A percentile compares a stretch with the other conserved stretches of the same genome.
Evolutionary conservation across 495 filamentous ascomycete genomes (phyloP).

Genomic region (Neurospora pannonica): DNA sequence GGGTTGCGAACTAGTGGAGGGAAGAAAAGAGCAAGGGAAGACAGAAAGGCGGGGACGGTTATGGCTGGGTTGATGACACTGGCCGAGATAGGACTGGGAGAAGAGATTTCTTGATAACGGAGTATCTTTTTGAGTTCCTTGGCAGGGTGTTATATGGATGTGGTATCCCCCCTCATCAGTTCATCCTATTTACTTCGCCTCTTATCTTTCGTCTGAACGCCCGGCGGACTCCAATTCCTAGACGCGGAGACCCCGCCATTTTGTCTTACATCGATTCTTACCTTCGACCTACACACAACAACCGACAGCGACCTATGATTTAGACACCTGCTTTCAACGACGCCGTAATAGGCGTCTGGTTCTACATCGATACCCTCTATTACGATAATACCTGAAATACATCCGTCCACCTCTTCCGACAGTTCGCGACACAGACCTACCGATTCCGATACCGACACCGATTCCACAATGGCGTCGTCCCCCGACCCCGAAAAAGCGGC

Average conservation of each 20-base stretch:
- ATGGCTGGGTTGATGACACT: not conserved
- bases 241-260: not conserved
- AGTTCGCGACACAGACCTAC: too few relatives aligned
- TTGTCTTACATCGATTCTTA: not conserved
- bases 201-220: not conserved
- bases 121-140: too few relatives aligned
- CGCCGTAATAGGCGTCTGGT: not conserved
- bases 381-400: not conserved
- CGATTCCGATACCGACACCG: not conserved
- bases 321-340: not conserved
- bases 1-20: not conserved
- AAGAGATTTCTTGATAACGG: not conserved
- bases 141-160: not conserved
- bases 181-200: not conserved
- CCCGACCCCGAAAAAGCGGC: conserved; percentile 6
- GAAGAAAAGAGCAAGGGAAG: not conserved
- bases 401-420: not conserved
- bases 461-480: not conserved
- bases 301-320: not conserved
- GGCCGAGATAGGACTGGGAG: not conserved
- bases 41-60: not conserved
- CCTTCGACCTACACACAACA: not conserved
- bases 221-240: not conserved
- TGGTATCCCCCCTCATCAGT: not conserved
- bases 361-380: not conserved